Conservation (phyloP, 1,284 basidiomycete genomes). For the Puccinia polysora region DNA sequence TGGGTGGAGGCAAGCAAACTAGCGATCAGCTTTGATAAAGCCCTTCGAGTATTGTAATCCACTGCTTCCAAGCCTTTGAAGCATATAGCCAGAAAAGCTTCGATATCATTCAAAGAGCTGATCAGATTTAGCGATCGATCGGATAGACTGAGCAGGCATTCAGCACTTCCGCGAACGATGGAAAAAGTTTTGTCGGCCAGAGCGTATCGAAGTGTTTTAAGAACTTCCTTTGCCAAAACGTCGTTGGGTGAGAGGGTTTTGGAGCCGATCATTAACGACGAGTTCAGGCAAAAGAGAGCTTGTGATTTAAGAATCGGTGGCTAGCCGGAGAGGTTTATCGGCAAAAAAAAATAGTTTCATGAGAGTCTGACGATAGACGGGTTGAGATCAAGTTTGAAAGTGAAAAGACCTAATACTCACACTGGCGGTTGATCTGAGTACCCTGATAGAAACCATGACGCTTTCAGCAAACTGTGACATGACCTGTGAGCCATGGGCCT, state of each 20-base stretch:
- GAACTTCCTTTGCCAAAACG: slow-evolving; percentile 69
- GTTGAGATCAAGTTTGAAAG: background rate
- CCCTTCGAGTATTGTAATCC: slow-evolving; percentile 76
- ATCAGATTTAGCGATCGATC: slow-evolving; percentile 49
- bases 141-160: slow-evolving; percentile 45
- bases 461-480: slow-evolving; percentile 94
- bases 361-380: background rate
- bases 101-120: slow-evolving; percentile 64
- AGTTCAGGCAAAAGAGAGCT: slow-evolving; percentile 70
- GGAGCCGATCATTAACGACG: slow-evolving; percentile 70
- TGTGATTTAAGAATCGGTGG: slow-evolving; percentile 72
- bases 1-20: slow-evolving; percentile 82
- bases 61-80: slow-evolving; percentile 72
- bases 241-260: slow-evolving; percentile 69
- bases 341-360: background rate
- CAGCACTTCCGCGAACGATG: slow-evolving; percentile 71
- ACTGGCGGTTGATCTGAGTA: slow-evolving; percentile 16
- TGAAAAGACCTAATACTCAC: background rate
- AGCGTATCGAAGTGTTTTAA: slow-evolving; percentile 72
- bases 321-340: slow-evolving; percentile 45
- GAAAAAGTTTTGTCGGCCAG: slow-evolving; percentile 79
- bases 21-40: slow-evolving; percentile 73
- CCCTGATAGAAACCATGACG: slow-evolving; percentile 45
- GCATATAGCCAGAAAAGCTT: slow-evolving; percentile 65
- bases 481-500: slow-evolving; percentile 58